Evolutionary conservation across 2,329 filamentous ascomycete genomes (phyloP).

Genomic region (Hirsutella minnesotensis): DNA sequence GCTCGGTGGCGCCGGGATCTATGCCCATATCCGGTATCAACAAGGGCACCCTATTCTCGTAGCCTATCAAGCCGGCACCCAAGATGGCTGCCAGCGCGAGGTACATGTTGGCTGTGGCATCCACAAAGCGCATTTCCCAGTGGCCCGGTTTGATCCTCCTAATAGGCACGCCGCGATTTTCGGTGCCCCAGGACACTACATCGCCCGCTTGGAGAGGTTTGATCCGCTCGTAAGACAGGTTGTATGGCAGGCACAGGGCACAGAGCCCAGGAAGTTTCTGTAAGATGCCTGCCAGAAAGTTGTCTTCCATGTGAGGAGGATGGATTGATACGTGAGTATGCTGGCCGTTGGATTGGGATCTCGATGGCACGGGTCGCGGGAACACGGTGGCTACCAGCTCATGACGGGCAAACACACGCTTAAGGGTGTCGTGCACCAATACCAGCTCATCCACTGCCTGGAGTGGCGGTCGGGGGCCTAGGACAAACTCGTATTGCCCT

Average conservation of each 20-base stretch:
- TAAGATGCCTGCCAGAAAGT: not conserved
- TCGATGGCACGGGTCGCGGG: not conserved
- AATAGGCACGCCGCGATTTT: constrained; percentile 2
- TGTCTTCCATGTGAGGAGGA: not conserved
- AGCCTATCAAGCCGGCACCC: not conserved
- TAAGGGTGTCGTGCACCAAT: constrained; percentile 4
- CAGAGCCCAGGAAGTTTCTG: not conserved
- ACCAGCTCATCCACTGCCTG: constrained; percentile 4
- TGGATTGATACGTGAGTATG: not conserved
- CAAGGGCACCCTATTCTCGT: not conserved
- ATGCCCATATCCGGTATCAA: not conserved
- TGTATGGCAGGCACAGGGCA: not conserved
- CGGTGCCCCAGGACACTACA: constrained; percentile 3
- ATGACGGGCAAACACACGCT: constrained; percentile 3
- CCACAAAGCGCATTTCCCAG: not conserved
- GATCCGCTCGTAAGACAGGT: not conserved
- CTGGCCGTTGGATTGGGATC: not conserved
- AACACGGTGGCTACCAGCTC: constrained; percentile 3
- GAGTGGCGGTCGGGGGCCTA: constrained; percentile 3
- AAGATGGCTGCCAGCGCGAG: not conserved
- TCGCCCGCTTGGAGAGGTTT: not conserved
- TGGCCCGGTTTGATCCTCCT: not conserved
- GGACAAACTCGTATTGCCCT: constrained; percentile 5
- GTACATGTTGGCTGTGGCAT: not conserved
- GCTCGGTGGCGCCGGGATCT: not conserved